Evolutionary conservation across 306 rosid species (phyloP), one percentile per base, ranked within the genome.

Genomic region (Dalbergia cochinchinensis): DNA sequence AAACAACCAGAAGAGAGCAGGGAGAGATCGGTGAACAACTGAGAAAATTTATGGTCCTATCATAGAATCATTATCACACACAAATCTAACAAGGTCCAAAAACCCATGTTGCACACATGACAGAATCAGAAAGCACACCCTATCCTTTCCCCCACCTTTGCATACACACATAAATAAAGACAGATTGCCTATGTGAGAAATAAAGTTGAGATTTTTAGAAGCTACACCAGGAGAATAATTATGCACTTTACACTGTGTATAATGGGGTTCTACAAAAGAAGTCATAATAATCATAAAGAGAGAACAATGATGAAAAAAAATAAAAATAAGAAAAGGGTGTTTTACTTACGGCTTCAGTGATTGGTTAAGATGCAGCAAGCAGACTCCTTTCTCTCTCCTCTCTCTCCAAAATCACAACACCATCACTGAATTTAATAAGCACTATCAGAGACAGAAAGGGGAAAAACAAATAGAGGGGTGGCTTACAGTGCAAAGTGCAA

Each of bases 351-450:
- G 63, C 3, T 62, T 64, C 53, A 16, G 78, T 73, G 85, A 75
- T 82, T 79, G 77, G 80, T 59, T 71, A 58, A 19, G 78, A 65
- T 22, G 58, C 78, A 76, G 75, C 80, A 83, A 83, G 60, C 67
- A 71, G 60, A 58, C 34, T 69, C 70, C 20, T 54, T 4, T 50
- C 55, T 6, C 67, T 18, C 22, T 50, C 63, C 58, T 64, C 18
- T 15, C 20, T 50, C 65, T 19, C 41, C 45, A 7, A 31, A 67
- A 54, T 76, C 61, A 74, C 22, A 78, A 64, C 64, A 14, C 31
- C 22, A 13, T 58, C 67, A 54, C 69, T 58, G 86, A 81, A 74
- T 42, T 74, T 66, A 39, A 74, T 16, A 74, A 44, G 54, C 74
- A 37, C 6, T 37, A 37, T 37, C 41, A 53, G 79, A 75, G n/a